Conservation (phyloP, 2,329 filamentous ascomycete species). For the Aspergillus sp. region DNA sequence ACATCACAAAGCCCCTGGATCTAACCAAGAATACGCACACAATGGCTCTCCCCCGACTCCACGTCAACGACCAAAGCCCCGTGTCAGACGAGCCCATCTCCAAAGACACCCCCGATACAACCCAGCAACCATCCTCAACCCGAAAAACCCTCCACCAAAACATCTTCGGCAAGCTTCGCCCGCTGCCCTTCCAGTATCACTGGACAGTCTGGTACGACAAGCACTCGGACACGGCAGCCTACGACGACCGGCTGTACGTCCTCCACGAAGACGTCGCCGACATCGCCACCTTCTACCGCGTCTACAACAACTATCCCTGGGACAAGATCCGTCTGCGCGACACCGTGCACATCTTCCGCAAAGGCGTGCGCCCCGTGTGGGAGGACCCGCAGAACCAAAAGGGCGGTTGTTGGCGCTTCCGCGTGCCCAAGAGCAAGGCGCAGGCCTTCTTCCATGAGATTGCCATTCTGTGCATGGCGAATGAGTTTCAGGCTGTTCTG, state of each 20-base stretch:
- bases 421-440: slow-evolving; percentile 71
- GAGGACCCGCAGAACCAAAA: slow-evolving; percentile 82
- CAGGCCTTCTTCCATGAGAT: slow-evolving; percentile 48
- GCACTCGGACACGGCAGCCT: slow-evolving; percentile 28
- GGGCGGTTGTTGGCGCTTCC: slow-evolving; percentile 90
- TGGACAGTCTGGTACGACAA: slow-evolving; percentile 50
- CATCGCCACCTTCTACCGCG: slow-evolving; percentile 65
- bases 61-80: slow-evolving; percentile 20
- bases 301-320: slow-evolving; percentile 77
- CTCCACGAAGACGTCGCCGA: slow-evolving; percentile 41
- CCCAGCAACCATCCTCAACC: slow-evolving; percentile 12
- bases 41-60: slow-evolving; percentile 22
- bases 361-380: slow-evolving; percentile 73
- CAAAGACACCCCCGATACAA: neutral
- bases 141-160: slow-evolving; percentile 41
- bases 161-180: slow-evolving; percentile 45
- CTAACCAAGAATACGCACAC: neutral
- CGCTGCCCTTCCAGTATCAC: slow-evolving; percentile 46
- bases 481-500: slow-evolving; percentile 60
- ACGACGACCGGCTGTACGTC: slow-evolving; percentile 34
- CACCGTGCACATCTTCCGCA: slow-evolving; percentile 76
- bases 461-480: slow-evolving; percentile 34
- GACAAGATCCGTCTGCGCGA: slow-evolving; percentile 73
- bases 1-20: neutral
- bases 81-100: slow-evolving; percentile 13